Evolutionary conservation across 1,284 basidiomycete genomes (phyloP).

Genomic region (Porodaedalea pini): DNA sequence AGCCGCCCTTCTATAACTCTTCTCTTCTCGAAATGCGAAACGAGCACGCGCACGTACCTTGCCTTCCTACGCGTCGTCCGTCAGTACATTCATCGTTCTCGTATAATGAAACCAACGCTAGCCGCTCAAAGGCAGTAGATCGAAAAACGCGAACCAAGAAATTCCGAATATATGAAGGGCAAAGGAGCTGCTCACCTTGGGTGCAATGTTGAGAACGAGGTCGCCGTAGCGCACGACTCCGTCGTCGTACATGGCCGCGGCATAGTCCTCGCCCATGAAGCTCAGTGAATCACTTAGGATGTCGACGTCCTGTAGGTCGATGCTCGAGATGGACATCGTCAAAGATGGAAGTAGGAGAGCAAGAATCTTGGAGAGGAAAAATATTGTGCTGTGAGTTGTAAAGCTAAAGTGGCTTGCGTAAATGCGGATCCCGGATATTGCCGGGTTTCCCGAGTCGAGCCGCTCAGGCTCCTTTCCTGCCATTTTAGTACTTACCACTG

Average conservation of each 20-base stretch:
- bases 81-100: constrained; percentile 4
- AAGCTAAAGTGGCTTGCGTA: no score
- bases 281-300: constrained; percentile 47
- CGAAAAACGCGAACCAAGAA: no score
- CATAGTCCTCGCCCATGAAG: constrained; percentile 31
- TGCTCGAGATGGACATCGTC: constrained; percentile 10
- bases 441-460: no score
- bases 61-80: constrained; percentile 43
- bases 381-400: background rate
- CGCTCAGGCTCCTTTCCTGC: no score
- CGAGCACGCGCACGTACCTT: constrained; percentile 38
- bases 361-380: background rate
- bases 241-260: constrained; percentile 23
- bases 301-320: constrained; percentile 28
- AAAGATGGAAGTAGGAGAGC: background rate
- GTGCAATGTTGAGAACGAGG: constrained; percentile 45
- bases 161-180: no score
- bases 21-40: constrained; percentile 3
- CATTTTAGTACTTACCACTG: no score
- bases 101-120: no score
- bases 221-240: constrained; percentile 45
- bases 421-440: no score
- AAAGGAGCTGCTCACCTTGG: constrained; percentile 41
- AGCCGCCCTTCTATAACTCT: constrained; percentile 19
- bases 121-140: no score